Base-by-base conservation (phyloP, 768 basidiomycete genomes). In the Tylopilus balloui region DNA sequence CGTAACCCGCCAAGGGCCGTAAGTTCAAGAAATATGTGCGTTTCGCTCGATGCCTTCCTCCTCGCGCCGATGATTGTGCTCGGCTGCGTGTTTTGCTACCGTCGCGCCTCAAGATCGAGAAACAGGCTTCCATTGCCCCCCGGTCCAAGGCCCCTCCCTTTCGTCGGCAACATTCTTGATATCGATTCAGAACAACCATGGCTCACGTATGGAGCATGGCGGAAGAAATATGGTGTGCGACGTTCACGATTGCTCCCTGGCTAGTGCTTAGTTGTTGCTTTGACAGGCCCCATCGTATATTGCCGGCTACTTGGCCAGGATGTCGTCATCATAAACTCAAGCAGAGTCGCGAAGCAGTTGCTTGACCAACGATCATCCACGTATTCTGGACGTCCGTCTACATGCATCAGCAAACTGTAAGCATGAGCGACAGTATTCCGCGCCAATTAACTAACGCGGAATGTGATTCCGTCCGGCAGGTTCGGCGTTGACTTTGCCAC, bases 401-500 rank as follows among this genome's bases (percentile, higher is more conserved):
- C 53, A 5, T 52, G 53, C 37, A 43, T 42, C 4, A 57, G 38
- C 20, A 67, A 65, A 41, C 32, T 65, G 63, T 68, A 34, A 42
- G 51, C 38, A 17, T 21, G 34, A 24, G 6, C 8, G 3, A 32
- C 21, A 8, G n/a, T 12, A 9, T 39, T 27, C 28, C 34, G 20
- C 6, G 13, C 19, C 36, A 11, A 39, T 28, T 21, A 4, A 28
- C 27, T 40, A 28, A 59, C 31, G 5, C 13, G n/a, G 14, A 36
- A 36, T 34, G 19, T 19, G 13, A 15, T 31, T n/a, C 23, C 11
- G 19, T 23, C 19, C 34, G 10, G 45, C 25, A 65, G 66, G 36
- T 61, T 67, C 39, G 63, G 63, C 4, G 35, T 67, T 32, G 66
- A 67, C 20, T 68, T 63, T 48, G 17, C 52, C 19, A 65, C 63